Conservation (phyloP, 176 grass and related monocot genomes). For the Chrysopogon serrulatus region DNA sequence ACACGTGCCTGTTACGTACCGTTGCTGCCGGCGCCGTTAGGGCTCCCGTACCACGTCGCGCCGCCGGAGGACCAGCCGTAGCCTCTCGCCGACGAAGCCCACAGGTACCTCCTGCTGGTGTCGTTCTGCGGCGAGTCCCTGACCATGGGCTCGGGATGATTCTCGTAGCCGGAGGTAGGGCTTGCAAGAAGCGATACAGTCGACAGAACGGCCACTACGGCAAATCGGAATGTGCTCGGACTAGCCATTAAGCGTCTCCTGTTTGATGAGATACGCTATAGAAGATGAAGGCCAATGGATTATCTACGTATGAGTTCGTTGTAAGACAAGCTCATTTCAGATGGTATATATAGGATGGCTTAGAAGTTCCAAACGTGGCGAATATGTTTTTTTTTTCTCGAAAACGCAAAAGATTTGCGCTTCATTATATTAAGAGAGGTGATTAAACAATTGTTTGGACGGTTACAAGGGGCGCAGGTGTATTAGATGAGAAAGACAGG, state of each 20-base stretch:
- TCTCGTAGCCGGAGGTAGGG: background rate
- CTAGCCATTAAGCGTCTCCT: constrained; percentile 7
- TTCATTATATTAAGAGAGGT: too few relatives aligned
- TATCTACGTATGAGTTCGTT: background rate
- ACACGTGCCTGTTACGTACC: background rate
- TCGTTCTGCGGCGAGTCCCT: background rate
- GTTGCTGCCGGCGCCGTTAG: constrained; percentile 63
- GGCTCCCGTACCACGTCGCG: constrained; percentile 85
- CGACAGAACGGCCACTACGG: background rate
- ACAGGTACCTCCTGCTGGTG: background rate
- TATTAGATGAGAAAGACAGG: too few relatives aligned
- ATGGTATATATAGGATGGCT: constrained; percentile 19
- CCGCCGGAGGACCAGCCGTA: constrained; percentile 50
- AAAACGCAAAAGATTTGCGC: too few relatives aligned
- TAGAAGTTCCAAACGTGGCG: constrained; percentile 28
- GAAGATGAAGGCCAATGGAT: background rate
- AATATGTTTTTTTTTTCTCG: too few relatives aligned
- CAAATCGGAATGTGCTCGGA: background rate
- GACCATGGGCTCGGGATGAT: background rate
- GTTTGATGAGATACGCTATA: background rate
- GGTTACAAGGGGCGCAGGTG: too few relatives aligned
- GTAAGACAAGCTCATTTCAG: too few relatives aligned
- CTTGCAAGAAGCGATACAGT: constrained; percentile 10
- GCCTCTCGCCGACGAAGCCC: background rate
- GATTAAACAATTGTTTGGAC: too few relatives aligned